Evolutionary conservation across 305 asterid species (phyloP), one percentile per base, ranked within the genome.

Genomic region (Solanum hybrid): DNA sequence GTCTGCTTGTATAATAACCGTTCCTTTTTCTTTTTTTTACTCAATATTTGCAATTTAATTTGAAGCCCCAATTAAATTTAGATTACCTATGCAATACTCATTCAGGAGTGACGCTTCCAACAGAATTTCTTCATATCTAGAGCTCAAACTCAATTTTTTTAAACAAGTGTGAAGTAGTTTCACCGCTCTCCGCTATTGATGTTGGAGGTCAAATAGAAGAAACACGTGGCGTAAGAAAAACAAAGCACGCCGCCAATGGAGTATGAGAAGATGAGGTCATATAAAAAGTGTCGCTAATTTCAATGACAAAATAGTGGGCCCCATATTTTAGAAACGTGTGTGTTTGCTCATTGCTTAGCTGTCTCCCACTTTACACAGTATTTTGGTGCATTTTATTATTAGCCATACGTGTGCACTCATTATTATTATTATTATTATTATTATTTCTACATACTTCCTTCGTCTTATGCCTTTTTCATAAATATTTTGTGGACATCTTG

Each of bases 211-310:
- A 71, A 24, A 5, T 4, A 24, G 10, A 15, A 24, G 69, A 1
- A 17, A 88, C 89, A 88, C 86, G 45, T 88, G 89, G 87, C 88
- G 37, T 2, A 17, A 37, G 29, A 73, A 60, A 29, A 60, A 88
- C 64, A 64, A 87, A 77, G 87, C 32, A 51, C 89, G 91, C 92
- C 92, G 92, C 91, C 92, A 85, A 80, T 45, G 11, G 73, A 2
- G 11, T 10, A 4, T 29, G 11, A 78, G 10, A 82, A 79, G 71
- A n/a, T 93, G 92, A 90, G 92, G 87, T 86, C 93, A 87, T 2
- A 24, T 22, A 26, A 10, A 81, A 27, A 10, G 10, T 27, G 72
- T 82, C 87, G 27, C 38, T 42, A 14, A 31, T 82, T 82, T 82
- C 6, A 2, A 15, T 14, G 34, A 14, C 72, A 4, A 27, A 81